Percentiles rank a stretch among this genome's conserved stretches.
phyloP scores from a whole-genome alignment of 805 yeast species.

The Cephaloascus fragrans region DNA sequence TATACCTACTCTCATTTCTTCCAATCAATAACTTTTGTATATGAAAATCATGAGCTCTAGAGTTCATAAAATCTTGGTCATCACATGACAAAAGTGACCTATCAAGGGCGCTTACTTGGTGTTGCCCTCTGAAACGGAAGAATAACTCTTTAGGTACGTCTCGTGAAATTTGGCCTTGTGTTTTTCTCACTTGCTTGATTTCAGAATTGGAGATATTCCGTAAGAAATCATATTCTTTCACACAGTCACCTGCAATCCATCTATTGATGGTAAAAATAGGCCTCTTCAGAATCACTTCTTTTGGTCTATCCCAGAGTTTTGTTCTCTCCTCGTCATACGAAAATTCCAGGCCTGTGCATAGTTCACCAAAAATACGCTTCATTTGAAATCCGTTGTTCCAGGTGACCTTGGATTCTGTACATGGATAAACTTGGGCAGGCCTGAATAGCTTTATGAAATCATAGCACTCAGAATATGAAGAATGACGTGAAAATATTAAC shows the following conservation, averaged over 20 bases:
- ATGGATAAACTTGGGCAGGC: constrained; percentile 34
- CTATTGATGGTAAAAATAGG: neutral
- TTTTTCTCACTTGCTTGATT: constrained; percentile 4
- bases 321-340: constrained; percentile 6
- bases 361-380: constrained; percentile 27
- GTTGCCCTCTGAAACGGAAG: constrained; percentile 4
- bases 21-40: constrained; percentile 18
- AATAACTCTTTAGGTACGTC: neutral
- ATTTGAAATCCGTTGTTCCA: constrained; percentile 31
- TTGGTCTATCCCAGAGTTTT: neutral
- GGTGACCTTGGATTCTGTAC: constrained; percentile 18
- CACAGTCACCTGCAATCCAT: neutral
- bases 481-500: constrained; percentile 35
- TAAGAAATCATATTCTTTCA: constrained; percentile 2
- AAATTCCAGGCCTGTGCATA: constrained; percentile 13
- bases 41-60: constrained; percentile 10
- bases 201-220: constrained; percentile 3
- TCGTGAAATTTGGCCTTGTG: neutral
- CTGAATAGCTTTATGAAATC: constrained; percentile 21
- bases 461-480: constrained; percentile 31
- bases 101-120: constrained; percentile 4
- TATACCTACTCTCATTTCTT: constrained; percentile 13
- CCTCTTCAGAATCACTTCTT: constrained; percentile 2
- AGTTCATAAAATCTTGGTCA: constrained; percentile 6
- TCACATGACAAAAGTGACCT: constrained; percentile 1